phyloP scores from a whole-genome alignment of 2,329 filamentous ascomycete species.

The Botrytis cinerea region DNA sequence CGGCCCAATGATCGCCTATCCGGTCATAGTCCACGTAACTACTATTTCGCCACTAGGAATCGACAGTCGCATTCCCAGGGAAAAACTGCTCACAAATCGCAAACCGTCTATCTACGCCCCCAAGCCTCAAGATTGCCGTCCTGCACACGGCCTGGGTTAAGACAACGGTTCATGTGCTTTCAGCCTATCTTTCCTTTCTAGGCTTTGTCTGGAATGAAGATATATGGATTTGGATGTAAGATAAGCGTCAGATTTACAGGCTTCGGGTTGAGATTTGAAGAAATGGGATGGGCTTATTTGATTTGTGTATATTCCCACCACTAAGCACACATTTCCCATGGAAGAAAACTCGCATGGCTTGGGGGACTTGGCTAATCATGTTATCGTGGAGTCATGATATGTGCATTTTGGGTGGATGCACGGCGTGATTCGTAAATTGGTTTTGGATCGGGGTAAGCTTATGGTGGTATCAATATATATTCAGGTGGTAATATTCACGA shows the following conservation, averaged over 20 bases:
- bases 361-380: neutral
- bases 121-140: constrained; percentile 10
- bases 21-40: neutral
- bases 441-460: neutral
- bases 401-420: neutral
- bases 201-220: neutral
- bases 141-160: constrained; percentile 12
- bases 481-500: neutral
- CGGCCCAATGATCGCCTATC: neutral
- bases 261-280: neutral
- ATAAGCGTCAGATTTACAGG: neutral
- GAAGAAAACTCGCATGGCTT: neutral
- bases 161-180: constrained; percentile 17
- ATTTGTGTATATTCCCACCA: neutral
- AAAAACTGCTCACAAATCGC: constrained; percentile 15
- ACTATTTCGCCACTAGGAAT: neutral
- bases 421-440: neutral
- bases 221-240: neutral
- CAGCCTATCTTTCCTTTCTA: neutral
- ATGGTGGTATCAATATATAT: constrained; percentile 13
- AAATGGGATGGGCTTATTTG: neutral
- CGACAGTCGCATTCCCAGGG: neutral
- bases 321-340: neutral
- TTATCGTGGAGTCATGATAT: neutral
- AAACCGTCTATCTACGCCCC: constrained; percentile 13